phyloP scores from a whole-genome alignment of 2,329 filamentous ascomycete species.

The Penicillium olsonii region DNA sequence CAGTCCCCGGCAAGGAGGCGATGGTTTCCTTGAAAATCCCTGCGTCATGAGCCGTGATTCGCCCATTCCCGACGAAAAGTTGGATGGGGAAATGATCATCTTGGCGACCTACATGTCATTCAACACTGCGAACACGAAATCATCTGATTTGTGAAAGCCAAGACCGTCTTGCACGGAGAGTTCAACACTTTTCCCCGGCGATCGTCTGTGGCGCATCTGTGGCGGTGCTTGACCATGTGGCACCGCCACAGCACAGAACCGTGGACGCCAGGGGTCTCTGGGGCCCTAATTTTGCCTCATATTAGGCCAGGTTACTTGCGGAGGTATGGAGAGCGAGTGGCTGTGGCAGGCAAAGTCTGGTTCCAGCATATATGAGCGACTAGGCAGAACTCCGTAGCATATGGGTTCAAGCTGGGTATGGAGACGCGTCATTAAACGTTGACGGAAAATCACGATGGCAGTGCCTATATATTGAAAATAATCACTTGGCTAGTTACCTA shows the following conservation, averaged over 20 bases:
- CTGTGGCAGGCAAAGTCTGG: neutral
- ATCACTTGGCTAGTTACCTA: neutral
- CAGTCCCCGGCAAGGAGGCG: slow-evolving; percentile 3
- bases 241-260: neutral
- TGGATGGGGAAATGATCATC: slow-evolving; percentile 1
- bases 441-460: neutral
- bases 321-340: neutral
- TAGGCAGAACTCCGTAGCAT: neutral
- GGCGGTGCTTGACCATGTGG: slow-evolving; percentile 5
- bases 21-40: neutral
- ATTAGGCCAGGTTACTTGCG: neutral
- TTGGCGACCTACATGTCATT: neutral
- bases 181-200: neutral
- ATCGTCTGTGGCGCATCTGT: slow-evolving; percentile 5
- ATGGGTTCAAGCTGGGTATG: neutral
- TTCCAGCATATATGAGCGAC: neutral
- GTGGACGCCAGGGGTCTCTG: too few relatives aligned
- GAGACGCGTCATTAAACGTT: neutral
- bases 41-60: slow-evolving; percentile 1
- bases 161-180: neutral
- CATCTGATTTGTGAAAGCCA: neutral
- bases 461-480: neutral
- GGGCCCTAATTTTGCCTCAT: neutral
- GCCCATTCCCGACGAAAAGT: neutral
- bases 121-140: neutral